These are phyloP conservation scores for Kwoniella sp. DNA, from an alignment of 768 basidiomycete species.

Conservation along the genomic window DNA sequence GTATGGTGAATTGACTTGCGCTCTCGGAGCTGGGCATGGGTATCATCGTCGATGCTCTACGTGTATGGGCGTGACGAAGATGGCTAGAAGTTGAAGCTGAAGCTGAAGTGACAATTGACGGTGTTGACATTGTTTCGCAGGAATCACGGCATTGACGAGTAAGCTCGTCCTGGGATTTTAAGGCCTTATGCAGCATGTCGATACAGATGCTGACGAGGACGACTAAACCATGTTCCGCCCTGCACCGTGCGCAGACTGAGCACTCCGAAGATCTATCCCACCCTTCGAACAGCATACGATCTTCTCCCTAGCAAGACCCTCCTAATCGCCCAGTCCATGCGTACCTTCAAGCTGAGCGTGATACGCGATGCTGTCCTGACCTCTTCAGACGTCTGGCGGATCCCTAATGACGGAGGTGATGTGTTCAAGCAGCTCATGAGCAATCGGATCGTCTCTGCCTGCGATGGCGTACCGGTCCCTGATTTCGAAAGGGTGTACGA, in stretches of 20 bases:
- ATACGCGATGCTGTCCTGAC: background rate
- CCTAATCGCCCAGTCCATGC: constrained; percentile 1
- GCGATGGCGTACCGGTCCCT: background rate
- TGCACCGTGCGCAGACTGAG: background rate
- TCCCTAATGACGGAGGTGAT: background rate
- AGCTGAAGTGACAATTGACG: no score
- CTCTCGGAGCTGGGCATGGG: no score
- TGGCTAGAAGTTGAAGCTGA: no score
- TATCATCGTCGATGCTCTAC: no score
- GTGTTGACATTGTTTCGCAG: no score
- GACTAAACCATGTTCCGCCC: background rate
- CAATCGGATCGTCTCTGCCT: background rate
- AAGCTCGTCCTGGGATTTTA: no score
- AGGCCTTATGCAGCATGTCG: no score
- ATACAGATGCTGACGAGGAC: no score
- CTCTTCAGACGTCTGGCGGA: background rate
- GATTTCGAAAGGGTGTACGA: background rate
- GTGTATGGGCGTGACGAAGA: no score
- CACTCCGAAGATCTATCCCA: background rate
- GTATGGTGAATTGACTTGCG: no score
- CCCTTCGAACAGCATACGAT: constrained; percentile 6
- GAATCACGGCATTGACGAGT: background rate
- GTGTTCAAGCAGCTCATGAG: background rate
- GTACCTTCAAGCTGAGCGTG: constrained; percentile 5
- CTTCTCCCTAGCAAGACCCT: background rate